Evolutionary conservation across 495 filamentous ascomycete species (phyloP).

Genomic region (Platismatia glauca): DNA sequence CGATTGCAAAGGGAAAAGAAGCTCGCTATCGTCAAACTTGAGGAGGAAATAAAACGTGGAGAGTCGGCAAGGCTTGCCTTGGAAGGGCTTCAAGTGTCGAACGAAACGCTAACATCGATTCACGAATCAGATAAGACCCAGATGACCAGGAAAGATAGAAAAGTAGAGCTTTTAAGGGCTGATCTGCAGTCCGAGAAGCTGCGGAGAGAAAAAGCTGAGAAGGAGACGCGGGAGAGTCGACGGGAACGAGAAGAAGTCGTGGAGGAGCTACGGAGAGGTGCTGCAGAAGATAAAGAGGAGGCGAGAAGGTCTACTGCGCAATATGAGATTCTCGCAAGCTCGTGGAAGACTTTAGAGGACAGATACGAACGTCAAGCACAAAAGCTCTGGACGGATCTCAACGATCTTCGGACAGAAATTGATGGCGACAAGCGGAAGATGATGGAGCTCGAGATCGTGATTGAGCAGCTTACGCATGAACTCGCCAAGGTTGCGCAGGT

Average conservation of each 20-base stretch:
- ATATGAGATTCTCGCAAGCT: conserved; percentile 61
- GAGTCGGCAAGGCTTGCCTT: conserved; percentile 67
- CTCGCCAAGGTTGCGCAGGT: conserved; percentile 47
- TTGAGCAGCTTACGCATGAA: conserved; percentile 61
- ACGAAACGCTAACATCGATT: conserved; percentile 52
- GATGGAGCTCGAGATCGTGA: conserved; percentile 52
- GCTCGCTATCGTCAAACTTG: conserved; percentile 49
- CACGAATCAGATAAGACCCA: conserved; percentile 66
- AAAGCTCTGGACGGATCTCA: conserved; percentile 45
- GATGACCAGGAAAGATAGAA: conserved; percentile 67
- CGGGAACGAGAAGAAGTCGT: conserved; percentile 50
- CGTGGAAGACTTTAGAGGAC: conserved; percentile 58
- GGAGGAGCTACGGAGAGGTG: conserved; percentile 47
- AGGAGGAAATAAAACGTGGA: conserved; percentile 41
- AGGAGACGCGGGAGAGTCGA: conserved; percentile 51
- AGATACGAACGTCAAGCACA: conserved; percentile 44
- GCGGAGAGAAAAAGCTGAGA: conserved; percentile 55
- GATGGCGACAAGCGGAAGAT: conserved; percentile 45
- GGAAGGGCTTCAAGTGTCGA: conserved; percentile 63
- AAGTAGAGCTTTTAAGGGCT: conserved; percentile 62
- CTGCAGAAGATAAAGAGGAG: conserved; percentile 53
- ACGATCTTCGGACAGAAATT: conserved; percentile 34
- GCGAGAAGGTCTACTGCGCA: conserved; percentile 46
- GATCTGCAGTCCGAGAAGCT: conserved; percentile 59
- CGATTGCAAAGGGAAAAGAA: conserved; percentile 70